Base-by-base conservation (phyloP, 331 rosid species). In the Prunus yedoensis region DNA sequence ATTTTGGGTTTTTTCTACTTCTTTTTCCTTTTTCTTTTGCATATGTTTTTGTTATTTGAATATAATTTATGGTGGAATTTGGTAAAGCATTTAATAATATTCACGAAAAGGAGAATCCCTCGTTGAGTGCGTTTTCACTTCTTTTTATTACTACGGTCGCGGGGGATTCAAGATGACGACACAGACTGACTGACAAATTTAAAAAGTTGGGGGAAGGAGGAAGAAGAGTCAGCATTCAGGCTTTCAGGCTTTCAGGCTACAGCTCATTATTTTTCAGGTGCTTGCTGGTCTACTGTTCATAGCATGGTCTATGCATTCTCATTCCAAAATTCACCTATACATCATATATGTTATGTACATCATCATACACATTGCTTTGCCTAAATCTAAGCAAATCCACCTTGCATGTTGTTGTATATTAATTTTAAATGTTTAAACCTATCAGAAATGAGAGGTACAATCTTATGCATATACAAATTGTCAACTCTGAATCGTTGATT, bases 161-260 rank as follows among this genome's bases (percentile, higher is more conserved):
- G 80, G 81, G 86, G 80, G 81, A 75, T 78, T 83, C 83, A 76
- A 78, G 78, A 78, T 74, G 78, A 78, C 81, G 83, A 83, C 83
- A 78, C 63, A 28, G 77, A 67, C 70, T 74, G 74, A 75, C 70
- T 61, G 80, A 83, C 83, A 78, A 79, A 70, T 61, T 11, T 15
- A 66, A 67, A 82, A 74, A 79, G 53, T 77, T 76, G 69, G 74
- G 43, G 30, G 46, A 27, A 16, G 16, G 71, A 66, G 70, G 71
- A 73, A 65, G 68, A 63, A 1, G 68, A 73, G 47, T 63, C 76
- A 51, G 82, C 86, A 59, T 63, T 17, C 43, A 59, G 11, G 28
- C 49, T 18, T 60, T 43, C 50, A 28, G 28, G 69, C 77, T 25
- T 35, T 10, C 68, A 28, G 28, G 70, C 77, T 43, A 59, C 47